A percentile compares a stretch with the other conserved stretches of the same genome.
phyloP scores from a whole-genome alignment of 176 grass and related monocot species.

The Phoenix dactylifera region DNA sequence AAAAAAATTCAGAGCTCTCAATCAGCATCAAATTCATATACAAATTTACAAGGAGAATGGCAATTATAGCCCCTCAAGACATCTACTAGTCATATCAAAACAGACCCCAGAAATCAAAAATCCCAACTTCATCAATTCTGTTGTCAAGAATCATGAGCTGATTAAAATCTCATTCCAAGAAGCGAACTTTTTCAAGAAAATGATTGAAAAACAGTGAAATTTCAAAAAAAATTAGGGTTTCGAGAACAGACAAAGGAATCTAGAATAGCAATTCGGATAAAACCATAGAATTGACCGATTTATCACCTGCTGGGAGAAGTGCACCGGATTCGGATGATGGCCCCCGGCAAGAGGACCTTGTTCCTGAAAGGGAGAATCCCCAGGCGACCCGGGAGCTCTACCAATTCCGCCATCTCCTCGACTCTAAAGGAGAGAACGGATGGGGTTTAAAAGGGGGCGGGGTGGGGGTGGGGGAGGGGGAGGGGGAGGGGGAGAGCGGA shows the following conservation, averaged over 20 bases:
- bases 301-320: constrained; percentile 85
- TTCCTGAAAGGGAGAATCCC: constrained; percentile 95
- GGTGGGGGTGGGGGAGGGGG: constrained; percentile 1
- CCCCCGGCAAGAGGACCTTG: constrained; percentile 85
- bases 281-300: not conserved
- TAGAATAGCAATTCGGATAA: not conserved
- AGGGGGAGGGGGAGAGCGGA: constrained; percentile 12
- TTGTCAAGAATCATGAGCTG: not conserved
- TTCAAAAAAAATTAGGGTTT: not conserved
- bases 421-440: constrained; percentile 1
- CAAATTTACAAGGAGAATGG: no score
- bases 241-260: not conserved
- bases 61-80: no score
- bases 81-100: no score
- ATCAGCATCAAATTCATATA: no score
- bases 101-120: no score
- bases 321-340: constrained; percentile 93
- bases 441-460: not conserved
- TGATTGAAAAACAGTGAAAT: not conserved
- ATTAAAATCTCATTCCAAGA: not conserved
- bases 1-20: not conserved
- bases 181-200: not conserved
- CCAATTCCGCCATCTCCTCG: constrained; percentile 51
- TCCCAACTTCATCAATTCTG: no score
- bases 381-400: constrained; percentile 75